These are phyloP conservation scores for Vairimorpha apis DNA, from an alignment of 371 early-diverging fungal species.

Conservation along the genomic window DNA sequence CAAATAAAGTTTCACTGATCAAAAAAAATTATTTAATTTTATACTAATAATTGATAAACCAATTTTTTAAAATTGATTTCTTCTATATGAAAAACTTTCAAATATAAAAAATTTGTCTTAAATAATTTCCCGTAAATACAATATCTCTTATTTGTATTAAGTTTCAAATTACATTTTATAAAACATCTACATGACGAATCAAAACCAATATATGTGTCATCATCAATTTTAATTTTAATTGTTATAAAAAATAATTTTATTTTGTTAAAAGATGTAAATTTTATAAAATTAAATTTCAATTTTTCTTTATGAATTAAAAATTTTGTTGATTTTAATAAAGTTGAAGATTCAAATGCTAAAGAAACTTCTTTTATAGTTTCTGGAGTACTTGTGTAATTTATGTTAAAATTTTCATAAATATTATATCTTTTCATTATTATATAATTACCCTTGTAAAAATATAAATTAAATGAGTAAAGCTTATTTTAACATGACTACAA, in stretches of 20 bases:
- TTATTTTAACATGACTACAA: too few species aligned
- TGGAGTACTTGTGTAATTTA: neutral
- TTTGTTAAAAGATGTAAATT: neutral
- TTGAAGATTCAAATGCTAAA: constrained; percentile 1
- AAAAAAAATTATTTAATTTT: neutral
- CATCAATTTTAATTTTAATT: neutral
- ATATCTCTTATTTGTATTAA: neutral
- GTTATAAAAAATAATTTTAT: constrained; percentile 7
- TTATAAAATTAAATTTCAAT: neutral
- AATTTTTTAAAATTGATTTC: constrained; percentile 5
- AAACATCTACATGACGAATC: constrained; percentile 13
- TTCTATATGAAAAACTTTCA: neutral
- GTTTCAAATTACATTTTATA: neutral
- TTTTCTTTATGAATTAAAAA: neutral
- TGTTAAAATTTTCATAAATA: neutral
- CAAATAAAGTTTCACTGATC: neutral
- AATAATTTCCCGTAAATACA: neutral
- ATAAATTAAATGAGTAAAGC: too few species aligned
- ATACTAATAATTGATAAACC: constrained; percentile 13
- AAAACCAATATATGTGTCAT: neutral
- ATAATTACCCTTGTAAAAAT: too few species aligned
- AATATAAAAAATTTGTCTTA: neutral
- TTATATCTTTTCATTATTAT: constrained; percentile 9
- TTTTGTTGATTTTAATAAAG: neutral
- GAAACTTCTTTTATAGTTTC: neutral